These are phyloP conservation scores for Polygonum maritimum DNA, from an alignment of 148 eudicot genomes.

Conservation along the genomic window DNA sequence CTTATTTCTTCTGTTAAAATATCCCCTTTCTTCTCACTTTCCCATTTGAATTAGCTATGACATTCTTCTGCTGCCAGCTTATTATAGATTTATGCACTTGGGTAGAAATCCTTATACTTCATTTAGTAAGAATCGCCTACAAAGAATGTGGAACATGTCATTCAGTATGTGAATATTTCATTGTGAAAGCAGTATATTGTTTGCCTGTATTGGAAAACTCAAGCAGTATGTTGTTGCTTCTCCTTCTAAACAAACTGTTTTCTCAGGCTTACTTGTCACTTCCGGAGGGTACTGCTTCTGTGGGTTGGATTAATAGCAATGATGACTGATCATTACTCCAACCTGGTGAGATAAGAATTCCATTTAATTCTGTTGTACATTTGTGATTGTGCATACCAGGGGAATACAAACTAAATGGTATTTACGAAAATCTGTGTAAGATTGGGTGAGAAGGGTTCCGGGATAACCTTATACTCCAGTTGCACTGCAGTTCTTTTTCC, in stretches of 20 bases:
- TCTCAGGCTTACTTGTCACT: constrained; percentile 91
- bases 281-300: constrained; percentile 98
- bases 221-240: not conserved
- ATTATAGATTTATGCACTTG: not conserved
- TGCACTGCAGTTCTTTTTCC: not conserved
- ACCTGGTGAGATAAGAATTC: constrained; percentile 44
- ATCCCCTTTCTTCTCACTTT: not conserved
- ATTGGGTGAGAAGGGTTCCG: not conserved
- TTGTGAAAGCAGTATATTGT: not conserved
- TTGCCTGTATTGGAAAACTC: not conserved
- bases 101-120: not conserved
- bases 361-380: not conserved
- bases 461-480: not conserved
- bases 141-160: not conserved
- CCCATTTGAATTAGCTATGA: not conserved
- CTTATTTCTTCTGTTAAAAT: not conserved
- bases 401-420: not conserved
- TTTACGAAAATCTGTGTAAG: not conserved
- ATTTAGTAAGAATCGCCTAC: not conserved
- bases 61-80: not conserved
- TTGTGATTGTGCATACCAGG: not conserved
- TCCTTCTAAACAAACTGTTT: constrained; percentile 11
- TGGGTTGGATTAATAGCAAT: constrained; percentile 86
- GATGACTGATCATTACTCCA: constrained; percentile 96
- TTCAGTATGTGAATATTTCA: not conserved